These are phyloP conservation scores for Paratinospora sagittata DNA, from an alignment of 164 flowering plant genomes.

Conservation along the genomic window DNA sequence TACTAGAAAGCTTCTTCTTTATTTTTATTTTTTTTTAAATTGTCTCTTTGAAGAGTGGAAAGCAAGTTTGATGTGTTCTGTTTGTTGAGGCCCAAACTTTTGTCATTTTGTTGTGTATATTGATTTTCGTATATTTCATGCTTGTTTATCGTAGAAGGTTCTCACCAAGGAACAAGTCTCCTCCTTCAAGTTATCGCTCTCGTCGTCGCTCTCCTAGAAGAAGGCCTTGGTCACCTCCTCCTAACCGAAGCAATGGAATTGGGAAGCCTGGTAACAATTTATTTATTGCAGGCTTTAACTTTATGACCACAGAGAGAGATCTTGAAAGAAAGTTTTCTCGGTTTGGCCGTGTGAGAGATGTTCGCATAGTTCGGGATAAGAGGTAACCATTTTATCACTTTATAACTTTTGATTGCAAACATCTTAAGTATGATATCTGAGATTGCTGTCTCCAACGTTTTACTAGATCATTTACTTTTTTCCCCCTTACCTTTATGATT, in stretches of 20 bases:
- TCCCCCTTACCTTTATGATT: background rate
- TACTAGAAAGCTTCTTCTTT: background rate
- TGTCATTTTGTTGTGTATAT: background rate
- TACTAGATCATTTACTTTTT: too few relatives aligned
- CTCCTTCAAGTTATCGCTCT: constrained; percentile 22
- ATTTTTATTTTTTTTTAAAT: too few relatives aligned
- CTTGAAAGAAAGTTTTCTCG: constrained; percentile 39
- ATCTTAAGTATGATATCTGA: background rate
- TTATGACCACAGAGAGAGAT: constrained; percentile 38
- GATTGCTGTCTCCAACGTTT: background rate
- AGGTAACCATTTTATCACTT: constrained; percentile 21
- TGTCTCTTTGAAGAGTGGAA: background rate
- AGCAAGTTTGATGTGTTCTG: background rate
- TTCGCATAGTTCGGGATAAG: constrained; percentile 43
- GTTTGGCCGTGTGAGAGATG: constrained; percentile 37
- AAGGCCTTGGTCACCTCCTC: constrained; percentile 39
- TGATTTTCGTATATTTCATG: background rate
- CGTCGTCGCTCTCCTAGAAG: constrained; percentile 27
- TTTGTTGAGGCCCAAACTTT: background rate
- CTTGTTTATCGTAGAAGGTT: constrained; percentile 16
- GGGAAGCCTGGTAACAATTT: constrained; percentile 38
- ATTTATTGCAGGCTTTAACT: constrained; percentile 42
- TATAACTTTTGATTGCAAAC: background rate
- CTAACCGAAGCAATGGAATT: constrained; percentile 29
- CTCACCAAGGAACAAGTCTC: constrained; percentile 33